Evolutionary conservation across 495 filamentous ascomycete species (phyloP), one percentile per base, ranked within the genome.

Genomic region (Penicillium maclennaniae): DNA sequence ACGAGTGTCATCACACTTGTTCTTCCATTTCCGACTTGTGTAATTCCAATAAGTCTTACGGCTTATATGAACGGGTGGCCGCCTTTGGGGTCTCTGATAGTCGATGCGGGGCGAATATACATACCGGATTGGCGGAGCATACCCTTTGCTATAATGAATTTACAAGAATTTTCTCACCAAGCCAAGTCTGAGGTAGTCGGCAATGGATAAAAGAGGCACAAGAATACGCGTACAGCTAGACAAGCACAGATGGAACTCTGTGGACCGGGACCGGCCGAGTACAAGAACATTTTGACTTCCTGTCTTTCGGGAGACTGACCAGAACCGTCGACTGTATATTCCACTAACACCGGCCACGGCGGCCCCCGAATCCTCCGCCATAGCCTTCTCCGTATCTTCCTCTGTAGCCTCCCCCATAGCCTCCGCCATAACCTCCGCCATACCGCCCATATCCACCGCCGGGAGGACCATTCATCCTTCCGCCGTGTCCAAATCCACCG

Each of bases 1-100:
- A 6, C 6, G 49, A 9, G 48, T 47, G 41, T 66, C 60, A 14
- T 66, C 63, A 17, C 63, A 66, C 41, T 66, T 66, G 42, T 66
- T 66, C 41, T 60, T 66, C 23, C 60, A 45, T 21, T 34, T 58
- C 6, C 63, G 56, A 37, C 63, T 60, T 66, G 9, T n/a, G 4
- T 12, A 12, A 1, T 12, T 31, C 9, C 10, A 3, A 31, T 31
- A 1, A 31, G 27, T 8, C 7, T 7, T 12, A 7, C 27, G 5
- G 23, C 2, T 23, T 23, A 23, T 23, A 7, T 31, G 27, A 31
- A 7, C 27, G 7, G 27, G 7, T 12, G 27, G 62, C 45, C 58
- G 45, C 19, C 62, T 53, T 23, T 58, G 62, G 31, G 62, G 43
- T 43, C 41, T 49, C 19, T 58, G 55, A 36, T 65, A 61, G 9